These are phyloP conservation scores for Isatis tinctoria DNA, from an alignment of 345 rosid species.

Conservation along the genomic window DNA sequence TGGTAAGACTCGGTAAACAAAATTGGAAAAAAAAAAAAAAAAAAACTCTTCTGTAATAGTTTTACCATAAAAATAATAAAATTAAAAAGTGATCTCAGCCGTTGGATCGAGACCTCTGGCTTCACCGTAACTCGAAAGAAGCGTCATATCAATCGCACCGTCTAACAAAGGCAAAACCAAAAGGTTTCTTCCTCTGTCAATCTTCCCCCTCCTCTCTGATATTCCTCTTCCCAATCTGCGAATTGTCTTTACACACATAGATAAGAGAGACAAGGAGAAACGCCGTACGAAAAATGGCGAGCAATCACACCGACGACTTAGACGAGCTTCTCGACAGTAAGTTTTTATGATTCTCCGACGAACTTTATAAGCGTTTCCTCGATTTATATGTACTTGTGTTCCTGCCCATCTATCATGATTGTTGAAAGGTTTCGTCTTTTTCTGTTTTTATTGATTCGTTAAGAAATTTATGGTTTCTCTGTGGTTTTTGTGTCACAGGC, in stretches of 20 bases:
- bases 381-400: background rate
- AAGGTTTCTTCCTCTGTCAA: slow-evolving; percentile 24
- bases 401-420: background rate
- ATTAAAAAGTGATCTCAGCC: slow-evolving; percentile 2
- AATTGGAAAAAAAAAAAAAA: no score
- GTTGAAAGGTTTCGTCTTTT: slow-evolving; percentile 2
- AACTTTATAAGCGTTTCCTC: background rate
- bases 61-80: background rate
- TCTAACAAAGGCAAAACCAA: slow-evolving; percentile 2
- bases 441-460: background rate
- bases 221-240: slow-evolving; percentile 13
- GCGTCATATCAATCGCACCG: slow-evolving; percentile 19
- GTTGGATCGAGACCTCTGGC: slow-evolving; percentile 15
- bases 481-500: slow-evolving; percentile 46
- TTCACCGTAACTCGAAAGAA: slow-evolving; percentile 7
- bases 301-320: slow-evolving; percentile 64
- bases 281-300: slow-evolving; percentile 40
- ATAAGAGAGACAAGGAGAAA: background rate
- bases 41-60: no score
- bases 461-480: background rate
- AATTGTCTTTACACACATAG: background rate
- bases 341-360: slow-evolving; percentile 1
- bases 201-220: background rate
- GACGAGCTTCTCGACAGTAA: slow-evolving; percentile 94
- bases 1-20: no score